phyloP scores from a whole-genome alignment of 805 yeast genomes.

The Myxozyma nipponensis region DNA sequence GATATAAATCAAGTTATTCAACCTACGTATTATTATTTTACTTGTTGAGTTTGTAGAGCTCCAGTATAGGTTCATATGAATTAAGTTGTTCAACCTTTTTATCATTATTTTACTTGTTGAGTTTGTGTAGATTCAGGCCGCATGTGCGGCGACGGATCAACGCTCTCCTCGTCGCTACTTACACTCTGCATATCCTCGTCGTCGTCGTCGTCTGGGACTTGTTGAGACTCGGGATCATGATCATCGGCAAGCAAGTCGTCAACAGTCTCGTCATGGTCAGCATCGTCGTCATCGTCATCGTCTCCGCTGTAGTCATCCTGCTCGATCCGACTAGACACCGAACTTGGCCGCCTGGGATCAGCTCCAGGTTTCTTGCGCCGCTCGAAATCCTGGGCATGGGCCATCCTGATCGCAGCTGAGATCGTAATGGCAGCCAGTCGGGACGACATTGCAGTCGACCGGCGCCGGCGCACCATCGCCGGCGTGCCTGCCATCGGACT shows the following conservation, averaged over 20 bases:
- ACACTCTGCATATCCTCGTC: slow-evolving; percentile 10
- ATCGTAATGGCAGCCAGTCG: slow-evolving; percentile 23
- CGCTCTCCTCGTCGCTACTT: background rate
- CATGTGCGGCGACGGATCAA: background rate
- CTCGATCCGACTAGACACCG: slow-evolving; percentile 7
- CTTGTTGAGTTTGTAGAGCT: no score
- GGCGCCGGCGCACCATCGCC: slow-evolving; percentile 16
- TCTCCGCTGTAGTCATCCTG: slow-evolving; percentile 9
- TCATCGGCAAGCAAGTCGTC: slow-evolving; percentile 16
- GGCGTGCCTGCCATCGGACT: slow-evolving; percentile 6
- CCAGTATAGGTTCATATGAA: background rate
- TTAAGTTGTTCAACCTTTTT: background rate
- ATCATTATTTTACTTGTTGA: no score
- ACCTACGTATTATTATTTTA: no score
- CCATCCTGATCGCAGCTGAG: slow-evolving; percentile 41
- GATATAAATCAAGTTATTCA: no score
- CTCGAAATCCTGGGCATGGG: slow-evolving; percentile 84
- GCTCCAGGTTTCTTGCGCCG: slow-evolving; percentile 45
- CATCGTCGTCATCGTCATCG: slow-evolving; percentile 21
- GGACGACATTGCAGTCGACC: slow-evolving; percentile 20
- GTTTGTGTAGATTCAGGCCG: no score
- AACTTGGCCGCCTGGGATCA: slow-evolving; percentile 35
- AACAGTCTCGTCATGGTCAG: slow-evolving; percentile 21
- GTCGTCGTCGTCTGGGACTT: slow-evolving; percentile 14
- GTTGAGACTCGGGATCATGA: background rate